Conservation (phyloP, 768 basidiomycete genomes). For the Tulasnella sp. region DNA sequence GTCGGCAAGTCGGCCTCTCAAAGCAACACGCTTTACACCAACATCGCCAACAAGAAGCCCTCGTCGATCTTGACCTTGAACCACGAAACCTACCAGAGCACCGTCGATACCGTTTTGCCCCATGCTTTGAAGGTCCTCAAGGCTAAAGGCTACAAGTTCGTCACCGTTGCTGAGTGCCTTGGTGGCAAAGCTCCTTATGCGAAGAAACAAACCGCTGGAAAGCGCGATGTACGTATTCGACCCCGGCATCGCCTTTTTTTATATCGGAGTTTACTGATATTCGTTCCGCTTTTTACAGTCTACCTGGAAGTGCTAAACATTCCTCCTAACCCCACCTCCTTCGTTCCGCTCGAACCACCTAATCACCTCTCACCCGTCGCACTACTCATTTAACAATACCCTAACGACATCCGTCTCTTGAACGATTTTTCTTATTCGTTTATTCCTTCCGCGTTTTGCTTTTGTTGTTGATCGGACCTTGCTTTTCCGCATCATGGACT, state of each 20-base stretch:
- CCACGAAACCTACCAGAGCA: background rate
- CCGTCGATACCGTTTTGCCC: too few species aligned
- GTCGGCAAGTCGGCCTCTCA: background rate
- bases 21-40: conserved; percentile 1
- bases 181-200: background rate
- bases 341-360: background rate
- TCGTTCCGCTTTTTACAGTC: background rate
- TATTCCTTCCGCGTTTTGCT: background rate
- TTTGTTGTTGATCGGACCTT: background rate
- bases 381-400: background rate
- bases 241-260: background rate
- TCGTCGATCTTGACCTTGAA: conserved; percentile 22
- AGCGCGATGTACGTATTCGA: background rate
- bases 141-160: conserved; percentile 2
- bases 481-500: too few species aligned
- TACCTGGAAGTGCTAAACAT: background rate
- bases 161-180: background rate
- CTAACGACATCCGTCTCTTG: background rate
- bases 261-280: background rate
- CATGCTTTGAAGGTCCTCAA: background rate
- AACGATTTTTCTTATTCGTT: background rate
- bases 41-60: conserved; percentile 31
- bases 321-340: background rate
- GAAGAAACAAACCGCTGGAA: background rate
- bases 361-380: too few species aligned